Evolutionary conservation across 2,329 filamentous ascomycete genomes (phyloP).

Genomic region (Exutisphaerella laricina): DNA sequence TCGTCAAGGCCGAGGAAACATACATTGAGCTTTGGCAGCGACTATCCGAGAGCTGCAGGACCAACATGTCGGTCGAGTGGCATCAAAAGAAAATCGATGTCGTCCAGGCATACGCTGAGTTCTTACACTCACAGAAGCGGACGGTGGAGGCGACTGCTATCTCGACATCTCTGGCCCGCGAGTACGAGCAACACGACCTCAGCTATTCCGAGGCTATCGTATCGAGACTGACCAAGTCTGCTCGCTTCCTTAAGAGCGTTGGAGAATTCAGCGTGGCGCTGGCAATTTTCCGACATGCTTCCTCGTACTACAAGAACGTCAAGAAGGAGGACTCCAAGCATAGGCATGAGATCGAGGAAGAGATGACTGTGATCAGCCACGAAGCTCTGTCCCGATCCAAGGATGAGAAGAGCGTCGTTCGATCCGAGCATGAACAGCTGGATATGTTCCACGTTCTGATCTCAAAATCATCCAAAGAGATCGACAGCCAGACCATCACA

Average conservation of each 20-base stretch:
- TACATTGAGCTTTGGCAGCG: constrained; percentile 50
- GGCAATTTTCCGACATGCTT: constrained; percentile 41
- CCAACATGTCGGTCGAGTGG: constrained; percentile 40
- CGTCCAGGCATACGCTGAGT: constrained; percentile 44
- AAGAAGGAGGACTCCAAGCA: constrained; percentile 26
- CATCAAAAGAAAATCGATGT: constrained; percentile 46
- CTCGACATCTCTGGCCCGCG: constrained; percentile 44
- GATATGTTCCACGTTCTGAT: constrained; percentile 42
- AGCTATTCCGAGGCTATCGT: constrained; percentile 25
- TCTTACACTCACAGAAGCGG: constrained; percentile 44
- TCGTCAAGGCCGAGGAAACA: constrained; percentile 38
- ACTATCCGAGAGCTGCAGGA: constrained; percentile 43
- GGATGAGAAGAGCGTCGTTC: constrained; percentile 32
- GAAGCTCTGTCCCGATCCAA: constrained; percentile 27
- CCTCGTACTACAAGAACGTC: constrained; percentile 35
- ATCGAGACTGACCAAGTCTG: constrained; percentile 36
- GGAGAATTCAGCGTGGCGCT: constrained; percentile 42
- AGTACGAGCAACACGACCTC: constrained; percentile 43
- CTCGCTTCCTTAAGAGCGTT: constrained; percentile 44
- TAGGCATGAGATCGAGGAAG: constrained; percentile 38
- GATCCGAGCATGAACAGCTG: constrained; percentile 40
- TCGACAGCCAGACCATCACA: constrained; percentile 39
- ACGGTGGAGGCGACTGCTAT: constrained; percentile 43
- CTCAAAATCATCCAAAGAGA: constrained; percentile 33
- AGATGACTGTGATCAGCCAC: constrained; percentile 41